Evolutionary conservation across 495 filamentous ascomycete genomes (phyloP).

Genomic region (Neurospora sp.): DNA sequence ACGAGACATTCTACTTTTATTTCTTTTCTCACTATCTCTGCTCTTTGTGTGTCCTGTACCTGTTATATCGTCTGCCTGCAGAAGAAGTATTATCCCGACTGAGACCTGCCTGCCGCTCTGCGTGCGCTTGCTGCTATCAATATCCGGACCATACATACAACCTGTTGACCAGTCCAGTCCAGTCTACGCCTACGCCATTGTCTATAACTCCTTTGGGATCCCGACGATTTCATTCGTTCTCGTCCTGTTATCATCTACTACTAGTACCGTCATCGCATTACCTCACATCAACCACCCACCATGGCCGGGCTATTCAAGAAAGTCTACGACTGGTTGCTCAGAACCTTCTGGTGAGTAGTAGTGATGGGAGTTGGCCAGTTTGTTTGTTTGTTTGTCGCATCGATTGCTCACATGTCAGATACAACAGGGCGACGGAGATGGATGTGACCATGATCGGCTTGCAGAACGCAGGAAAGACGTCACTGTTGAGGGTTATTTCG

Average conservation of each 20-base stretch:
- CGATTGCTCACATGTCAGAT: not conserved
- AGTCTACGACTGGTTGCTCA: slow-evolving; percentile 97
- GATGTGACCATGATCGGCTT: slow-evolving; percentile 99
- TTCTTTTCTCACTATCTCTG: slow-evolving; percentile 16
- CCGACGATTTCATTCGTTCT: slow-evolving; percentile 11
- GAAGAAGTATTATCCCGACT: not conserved
- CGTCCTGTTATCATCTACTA: slow-evolving; percentile 8
- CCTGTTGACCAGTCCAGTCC: not conserved
- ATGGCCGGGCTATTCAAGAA: slow-evolving; percentile 55
- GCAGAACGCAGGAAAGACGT: slow-evolving; percentile 98
- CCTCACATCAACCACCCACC: slow-evolving; percentile 1
- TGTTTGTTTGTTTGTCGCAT: slow-evolving; percentile 3
- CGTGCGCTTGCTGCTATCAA: not conserved
- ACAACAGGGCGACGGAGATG: slow-evolving; percentile 88
- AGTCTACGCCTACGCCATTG: not conserved
- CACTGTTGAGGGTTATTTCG: slow-evolving; percentile 83
- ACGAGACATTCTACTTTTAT: slow-evolving; percentile 40
- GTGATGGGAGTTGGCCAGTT: not conserved
- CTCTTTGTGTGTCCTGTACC: not conserved
- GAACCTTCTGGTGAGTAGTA: slow-evolving; percentile 95
- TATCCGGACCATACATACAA: not conserved
- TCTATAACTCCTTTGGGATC: slow-evolving; percentile 1
- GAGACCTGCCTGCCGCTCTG: slow-evolving; percentile 9
- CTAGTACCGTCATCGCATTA: not conserved
- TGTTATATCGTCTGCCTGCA: not conserved